A percentile compares a stretch with the other conserved stretches of the same genome.
Evolutionary conservation across 495 filamentous ascomycete species (phyloP).

Genomic region (Acidiella bohemica): DNA sequence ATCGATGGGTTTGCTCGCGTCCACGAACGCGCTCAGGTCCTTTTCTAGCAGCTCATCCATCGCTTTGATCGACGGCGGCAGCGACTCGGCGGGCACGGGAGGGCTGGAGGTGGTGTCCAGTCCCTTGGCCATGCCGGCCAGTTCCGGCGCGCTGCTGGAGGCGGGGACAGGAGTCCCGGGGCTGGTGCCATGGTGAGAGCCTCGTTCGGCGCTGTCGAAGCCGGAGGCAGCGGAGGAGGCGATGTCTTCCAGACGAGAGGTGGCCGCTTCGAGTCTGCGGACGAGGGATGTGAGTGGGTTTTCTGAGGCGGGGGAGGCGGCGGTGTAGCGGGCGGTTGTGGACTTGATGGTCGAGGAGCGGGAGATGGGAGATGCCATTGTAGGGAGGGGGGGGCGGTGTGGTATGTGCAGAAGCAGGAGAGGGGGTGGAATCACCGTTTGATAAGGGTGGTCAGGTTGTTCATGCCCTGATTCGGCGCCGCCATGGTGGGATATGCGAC

Average conservation of each 20-base stretch:
- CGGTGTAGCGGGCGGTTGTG: constrained; percentile 10
- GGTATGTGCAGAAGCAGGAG: constrained; percentile 3
- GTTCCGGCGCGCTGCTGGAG: constrained; percentile 4
- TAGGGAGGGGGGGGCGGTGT: constrained; percentile 4
- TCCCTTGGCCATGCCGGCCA: background rate
- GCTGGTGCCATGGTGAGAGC: constrained; percentile 21
- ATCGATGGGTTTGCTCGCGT: constrained; percentile 63
- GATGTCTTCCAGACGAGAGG: constrained; percentile 90
- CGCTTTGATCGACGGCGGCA: constrained; percentile 68
- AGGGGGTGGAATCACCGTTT: constrained; percentile 56
- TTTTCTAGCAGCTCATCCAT: constrained; percentile 69
- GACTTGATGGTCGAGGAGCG: too few species aligned
- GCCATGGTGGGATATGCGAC: too few species aligned
- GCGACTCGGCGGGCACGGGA: constrained; percentile 38
- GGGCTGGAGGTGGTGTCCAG: too few species aligned
- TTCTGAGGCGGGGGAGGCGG: constrained; percentile 5
- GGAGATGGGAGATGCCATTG: constrained; percentile 16
- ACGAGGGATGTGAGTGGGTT: constrained; percentile 33
- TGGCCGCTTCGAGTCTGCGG: constrained; percentile 90
- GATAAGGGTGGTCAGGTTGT: constrained; percentile 93
- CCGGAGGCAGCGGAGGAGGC: constrained; percentile 55
- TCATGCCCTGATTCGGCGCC: constrained; percentile 52
- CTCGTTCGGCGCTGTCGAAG: constrained; percentile 32
- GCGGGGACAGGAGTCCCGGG: constrained; percentile 17
- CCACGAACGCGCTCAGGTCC: constrained; percentile 64